phyloP scores from a whole-genome alignment of 2,329 filamentous ascomycete genomes.

The Daldinia sp. region DNA sequence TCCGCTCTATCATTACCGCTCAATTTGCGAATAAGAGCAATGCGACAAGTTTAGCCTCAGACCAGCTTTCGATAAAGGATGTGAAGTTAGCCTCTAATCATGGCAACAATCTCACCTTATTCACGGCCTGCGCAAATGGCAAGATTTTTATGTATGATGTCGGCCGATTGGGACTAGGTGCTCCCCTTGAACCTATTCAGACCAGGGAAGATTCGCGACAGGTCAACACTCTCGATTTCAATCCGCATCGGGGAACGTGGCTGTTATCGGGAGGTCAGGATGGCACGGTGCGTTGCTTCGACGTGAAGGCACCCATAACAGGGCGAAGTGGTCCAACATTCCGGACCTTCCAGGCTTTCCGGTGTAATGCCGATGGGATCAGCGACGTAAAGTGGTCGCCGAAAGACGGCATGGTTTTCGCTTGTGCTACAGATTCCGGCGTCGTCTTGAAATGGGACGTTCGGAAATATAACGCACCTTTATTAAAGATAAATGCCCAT shows the following conservation, averaged over 20 bases:
- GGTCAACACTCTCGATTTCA: slow-evolving; percentile 73
- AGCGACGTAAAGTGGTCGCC: slow-evolving; percentile 75
- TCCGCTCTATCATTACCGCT: slow-evolving; percentile 67
- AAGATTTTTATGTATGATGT: slow-evolving; percentile 75
- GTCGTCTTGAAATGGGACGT: slow-evolving; percentile 74
- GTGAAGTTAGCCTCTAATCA: slow-evolving; percentile 67
- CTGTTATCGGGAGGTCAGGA: slow-evolving; percentile 74
- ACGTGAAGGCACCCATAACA: slow-evolving; percentile 63
- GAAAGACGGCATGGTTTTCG: slow-evolving; percentile 70
- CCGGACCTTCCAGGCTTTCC: slow-evolving; percentile 60
- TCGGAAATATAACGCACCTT: slow-evolving; percentile 64
- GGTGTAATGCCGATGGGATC: slow-evolving; percentile 67
- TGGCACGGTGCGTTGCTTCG: slow-evolving; percentile 71
- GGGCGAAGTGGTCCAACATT: slow-evolving; percentile 65
- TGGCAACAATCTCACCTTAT: slow-evolving; percentile 63
- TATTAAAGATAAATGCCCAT: slow-evolving; percentile 71
- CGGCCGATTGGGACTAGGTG: slow-evolving; percentile 60
- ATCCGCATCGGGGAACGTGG: slow-evolving; percentile 68
- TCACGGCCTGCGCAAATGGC: slow-evolving; percentile 73
- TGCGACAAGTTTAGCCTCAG: slow-evolving; percentile 56
- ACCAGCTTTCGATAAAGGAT: slow-evolving; percentile 73
- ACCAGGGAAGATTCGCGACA: slow-evolving; percentile 72
- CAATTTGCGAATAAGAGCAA: slow-evolving; percentile 60
- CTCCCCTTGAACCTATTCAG: slow-evolving; percentile 67
- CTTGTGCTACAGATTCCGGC: slow-evolving; percentile 73